Evolutionary conservation across 768 basidiomycete genomes (phyloP).

Genomic region (Collybia mongolica): DNA sequence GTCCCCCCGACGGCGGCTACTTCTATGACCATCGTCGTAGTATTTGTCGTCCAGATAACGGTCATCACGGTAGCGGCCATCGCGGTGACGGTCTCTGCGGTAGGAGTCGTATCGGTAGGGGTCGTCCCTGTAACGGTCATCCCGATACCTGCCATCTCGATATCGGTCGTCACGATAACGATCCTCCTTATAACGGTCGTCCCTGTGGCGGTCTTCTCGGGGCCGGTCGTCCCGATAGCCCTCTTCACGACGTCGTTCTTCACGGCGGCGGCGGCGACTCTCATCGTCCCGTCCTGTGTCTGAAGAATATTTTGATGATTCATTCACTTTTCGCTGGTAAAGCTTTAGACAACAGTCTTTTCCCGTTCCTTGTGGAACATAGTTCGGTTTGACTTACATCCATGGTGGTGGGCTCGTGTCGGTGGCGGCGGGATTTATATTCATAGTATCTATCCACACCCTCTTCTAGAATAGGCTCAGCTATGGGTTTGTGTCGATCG

Average conservation of each 20-base stretch:
- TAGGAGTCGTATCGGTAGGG: not conserved
- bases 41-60: slow-evolving; percentile 11
- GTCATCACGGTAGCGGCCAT: slow-evolving; percentile 12
- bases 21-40: slow-evolving; percentile 5
- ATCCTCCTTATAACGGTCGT: slow-evolving; percentile 4
- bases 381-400: no score
- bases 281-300: slow-evolving; percentile 2
- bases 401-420: not conserved
- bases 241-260: slow-evolving; percentile 8
- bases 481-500: not conserved
- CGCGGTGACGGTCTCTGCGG: slow-evolving; percentile 2
- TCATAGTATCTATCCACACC: not conserved
- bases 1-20: slow-evolving; percentile 5
- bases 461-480: no score
- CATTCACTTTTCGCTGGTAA: not conserved
- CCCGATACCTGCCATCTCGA: slow-evolving; percentile 6
- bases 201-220: slow-evolving; percentile 1
- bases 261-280: not conserved
- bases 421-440: not conserved
- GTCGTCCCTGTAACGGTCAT: slow-evolving; percentile 5
- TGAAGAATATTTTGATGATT: slow-evolving; percentile 1
- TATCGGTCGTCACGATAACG: not conserved
- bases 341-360: not conserved
- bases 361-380: no score
- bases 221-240: slow-evolving; percentile 4